Conservation (phyloP, 495 filamentous ascomycete species). For the Tuber borchii region DNA sequence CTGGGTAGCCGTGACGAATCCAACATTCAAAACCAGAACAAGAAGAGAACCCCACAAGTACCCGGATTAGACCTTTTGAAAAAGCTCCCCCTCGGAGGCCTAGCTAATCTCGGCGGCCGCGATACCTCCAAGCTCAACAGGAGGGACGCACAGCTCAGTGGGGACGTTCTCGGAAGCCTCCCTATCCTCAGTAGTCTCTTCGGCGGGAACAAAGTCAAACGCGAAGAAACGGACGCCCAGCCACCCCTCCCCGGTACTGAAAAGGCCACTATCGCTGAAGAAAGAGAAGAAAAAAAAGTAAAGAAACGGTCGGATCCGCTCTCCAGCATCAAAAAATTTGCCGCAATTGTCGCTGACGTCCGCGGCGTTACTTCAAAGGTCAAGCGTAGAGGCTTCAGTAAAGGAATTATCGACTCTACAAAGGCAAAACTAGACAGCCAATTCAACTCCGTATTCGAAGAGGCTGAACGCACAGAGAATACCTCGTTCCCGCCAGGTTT, state of each 20-base stretch:
- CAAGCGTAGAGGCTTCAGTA: constrained; percentile 25
- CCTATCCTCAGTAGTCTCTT: neutral
- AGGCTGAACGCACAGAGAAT: constrained; percentile 29
- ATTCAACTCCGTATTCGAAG: constrained; percentile 17
- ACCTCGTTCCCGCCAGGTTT: constrained; percentile 22
- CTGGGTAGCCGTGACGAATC: constrained; percentile 13
- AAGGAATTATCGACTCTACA: constrained; percentile 18
- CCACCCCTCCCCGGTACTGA: neutral
- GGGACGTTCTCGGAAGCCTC: neutral
- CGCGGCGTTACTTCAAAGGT: constrained; percentile 27
- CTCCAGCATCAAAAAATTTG: constrained; percentile 14
- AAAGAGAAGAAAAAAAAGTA: neutral
- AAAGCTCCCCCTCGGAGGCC: constrained; percentile 4
- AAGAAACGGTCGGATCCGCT: constrained; percentile 1
- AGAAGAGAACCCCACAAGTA: constrained; percentile 7
- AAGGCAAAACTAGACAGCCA: constrained; percentile 24
- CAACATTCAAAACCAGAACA: neutral
- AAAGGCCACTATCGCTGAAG: neutral
- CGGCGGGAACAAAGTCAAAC: constrained; percentile 7
- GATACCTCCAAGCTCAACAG: constrained; percentile 9
- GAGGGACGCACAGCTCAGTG: neutral
- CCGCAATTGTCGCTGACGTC: constrained; percentile 15
- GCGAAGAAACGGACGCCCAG: neutral
- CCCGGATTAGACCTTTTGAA: neutral
- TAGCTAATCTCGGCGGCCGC: constrained; percentile 6